Base-by-base conservation (phyloP, 2,329 filamentous ascomycete genomes). In the Trichophyton rubrum region DNA sequence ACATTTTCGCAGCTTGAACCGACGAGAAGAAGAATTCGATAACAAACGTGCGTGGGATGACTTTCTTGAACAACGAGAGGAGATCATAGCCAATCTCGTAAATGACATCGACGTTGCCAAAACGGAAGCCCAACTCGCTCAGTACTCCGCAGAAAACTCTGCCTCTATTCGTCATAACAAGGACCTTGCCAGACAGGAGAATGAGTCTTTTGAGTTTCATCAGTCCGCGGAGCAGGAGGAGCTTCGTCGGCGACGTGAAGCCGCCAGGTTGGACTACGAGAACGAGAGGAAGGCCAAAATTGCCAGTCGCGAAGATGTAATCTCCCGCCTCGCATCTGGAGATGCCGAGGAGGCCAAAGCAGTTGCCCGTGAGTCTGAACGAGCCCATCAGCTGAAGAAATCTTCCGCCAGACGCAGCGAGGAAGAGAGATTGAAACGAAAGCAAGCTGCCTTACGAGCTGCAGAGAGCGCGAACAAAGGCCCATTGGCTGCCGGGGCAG, bases 1-100 rank as follows among this genome's bases (percentile, higher is more conserved):
- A 58, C 59, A 56, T 45, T 13, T 40, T 22, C 51, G 55, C 60
- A 53, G 92, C 8, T 92, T 97, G 74, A 96, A 97, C 76, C 87
- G 89, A 68, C 80, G 84, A 17, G 87, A 96, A 75, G 89, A 93
- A 64, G 93, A 99, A 72, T 99, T 99, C 68, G 88, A 95, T 73
- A 85, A 83, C 1, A 80, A 96, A 62, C 78, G 83, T 49, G 87
- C 85, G 70, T 99, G 86, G 78, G 96, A 99, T 75, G 86, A 96
- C 73, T 96, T 97, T 76, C 84, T 99, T 11, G 90, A 97, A 74
- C 85, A 89, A 69, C 89, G 96, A 43, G 93, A 99, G 77, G 85
- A 87, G 65, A 82, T 96, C 63, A 91, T 91, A 1, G 90, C 91
- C 75, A 92, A 96, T 70, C 80, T 99, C 8, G 86, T 96, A 59